These are phyloP conservation scores for Aspergillus clavatus DNA, from an alignment of 2,329 filamentous ascomycete species.

Conservation along the genomic window DNA sequence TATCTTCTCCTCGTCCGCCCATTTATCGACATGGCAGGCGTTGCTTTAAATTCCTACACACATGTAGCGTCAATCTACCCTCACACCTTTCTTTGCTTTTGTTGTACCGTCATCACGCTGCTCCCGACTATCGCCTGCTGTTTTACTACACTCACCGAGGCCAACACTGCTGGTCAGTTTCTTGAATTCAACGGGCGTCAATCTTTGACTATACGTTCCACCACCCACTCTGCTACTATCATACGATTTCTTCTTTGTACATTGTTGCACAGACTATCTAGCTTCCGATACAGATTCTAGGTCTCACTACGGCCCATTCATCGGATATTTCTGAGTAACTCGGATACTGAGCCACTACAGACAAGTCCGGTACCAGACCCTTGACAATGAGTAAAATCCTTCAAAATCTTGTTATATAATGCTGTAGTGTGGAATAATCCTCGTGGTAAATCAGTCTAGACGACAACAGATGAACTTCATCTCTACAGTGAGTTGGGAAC, in stretches of 20 bases:
- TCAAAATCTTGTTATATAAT: too few relatives aligned
- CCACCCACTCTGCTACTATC: not conserved
- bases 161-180: conserved; percentile 14
- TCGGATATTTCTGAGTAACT: too few relatives aligned
- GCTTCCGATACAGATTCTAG: too few relatives aligned
- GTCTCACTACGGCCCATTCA: too few relatives aligned
- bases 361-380: too few relatives aligned
- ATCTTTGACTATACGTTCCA: not conserved
- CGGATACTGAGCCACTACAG: too few relatives aligned
- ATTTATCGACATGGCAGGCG: not conserved
- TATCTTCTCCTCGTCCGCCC: not conserved
- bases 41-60: not conserved
- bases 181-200: not conserved
- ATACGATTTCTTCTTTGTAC: not conserved
- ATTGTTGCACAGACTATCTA: too few relatives aligned
- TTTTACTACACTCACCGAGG: not conserved
- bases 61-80: conserved; percentile 1
- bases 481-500: not conserved
- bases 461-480: not conserved
- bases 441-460: too few relatives aligned
- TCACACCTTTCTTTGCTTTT: not conserved
- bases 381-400: too few relatives aligned
- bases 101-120: too few relatives aligned
- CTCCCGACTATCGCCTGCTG: not conserved
- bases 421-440: too few relatives aligned